Evolutionary conservation across 1,284 basidiomycete species (phyloP).

Genomic region (Tylopilus sp.): DNA sequence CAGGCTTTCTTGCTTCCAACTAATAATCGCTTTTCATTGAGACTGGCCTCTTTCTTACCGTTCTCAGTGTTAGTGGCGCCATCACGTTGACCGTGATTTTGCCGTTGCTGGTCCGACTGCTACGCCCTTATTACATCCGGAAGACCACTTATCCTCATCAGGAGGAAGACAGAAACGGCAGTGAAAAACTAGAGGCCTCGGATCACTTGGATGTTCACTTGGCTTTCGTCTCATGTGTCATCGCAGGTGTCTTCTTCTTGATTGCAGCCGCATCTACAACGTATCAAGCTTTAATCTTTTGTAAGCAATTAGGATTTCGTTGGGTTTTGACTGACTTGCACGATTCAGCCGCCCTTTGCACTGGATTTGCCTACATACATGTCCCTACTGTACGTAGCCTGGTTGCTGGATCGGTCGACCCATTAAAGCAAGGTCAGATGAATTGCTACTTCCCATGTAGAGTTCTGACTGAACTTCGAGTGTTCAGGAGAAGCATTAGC

Average conservation of each 20-base stretch:
- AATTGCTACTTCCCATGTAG: background rate
- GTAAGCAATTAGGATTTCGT: slow-evolving; percentile 9
- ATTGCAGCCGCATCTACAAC: slow-evolving; percentile 29
- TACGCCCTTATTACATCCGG: slow-evolving; percentile 34
- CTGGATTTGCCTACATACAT: slow-evolving; percentile 32
- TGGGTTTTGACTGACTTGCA: slow-evolving; percentile 2
- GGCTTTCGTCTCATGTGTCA: slow-evolving; percentile 31
- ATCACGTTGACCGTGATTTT: slow-evolving; percentile 24
- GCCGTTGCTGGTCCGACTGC: slow-evolving; percentile 28
- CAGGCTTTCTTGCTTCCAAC: background rate
- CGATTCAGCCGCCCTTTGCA: slow-evolving; percentile 23
- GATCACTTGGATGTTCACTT: slow-evolving; percentile 47
- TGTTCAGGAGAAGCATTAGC: slow-evolving; percentile 44
- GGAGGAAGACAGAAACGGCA: background rate
- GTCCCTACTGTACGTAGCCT: slow-evolving; percentile 41
- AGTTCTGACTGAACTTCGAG: slow-evolving; percentile 1
- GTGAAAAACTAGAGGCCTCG: slow-evolving; percentile 24
- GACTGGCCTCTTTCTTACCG: slow-evolving; percentile 40
- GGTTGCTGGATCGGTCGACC: slow-evolving; percentile 44
- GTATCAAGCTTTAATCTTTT: slow-evolving; percentile 15
- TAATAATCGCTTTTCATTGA: slow-evolving; percentile 14
- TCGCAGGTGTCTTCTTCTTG: slow-evolving; percentile 27
- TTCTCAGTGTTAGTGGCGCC: slow-evolving; percentile 17
- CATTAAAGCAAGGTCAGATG: slow-evolving; percentile 42
- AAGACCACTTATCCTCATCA: background rate